Evolutionary conservation across 345 rosid species (phyloP).

Genomic region (Salix arbutifolia): DNA sequence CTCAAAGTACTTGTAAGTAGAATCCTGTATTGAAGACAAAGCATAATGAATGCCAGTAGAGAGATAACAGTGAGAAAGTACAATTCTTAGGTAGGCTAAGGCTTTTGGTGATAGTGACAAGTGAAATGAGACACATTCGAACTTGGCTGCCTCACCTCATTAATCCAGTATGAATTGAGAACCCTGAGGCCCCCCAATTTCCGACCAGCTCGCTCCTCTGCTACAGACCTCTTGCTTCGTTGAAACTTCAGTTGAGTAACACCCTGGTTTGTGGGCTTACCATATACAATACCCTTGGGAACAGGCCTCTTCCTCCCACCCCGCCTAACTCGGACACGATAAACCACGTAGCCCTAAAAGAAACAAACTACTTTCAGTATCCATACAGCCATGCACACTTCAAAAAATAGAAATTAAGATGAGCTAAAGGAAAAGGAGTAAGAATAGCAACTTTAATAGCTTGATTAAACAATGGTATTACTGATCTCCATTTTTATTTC

Average conservation of each 20-base stretch:
- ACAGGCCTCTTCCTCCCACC: slow-evolving; percentile 99
- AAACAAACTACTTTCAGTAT: neutral
- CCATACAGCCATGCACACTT: neutral
- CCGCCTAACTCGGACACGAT: slow-evolving; percentile 81
- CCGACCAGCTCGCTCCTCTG: slow-evolving; percentile 96
- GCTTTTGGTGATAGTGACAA: neutral
- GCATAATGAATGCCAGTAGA: neutral
- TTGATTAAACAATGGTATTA: neutral
- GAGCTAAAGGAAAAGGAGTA: neutral
- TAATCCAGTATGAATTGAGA: slow-evolving; percentile 94
- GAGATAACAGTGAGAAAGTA: neutral
- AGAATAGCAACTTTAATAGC: neutral
- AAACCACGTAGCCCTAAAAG: slow-evolving; percentile 74
- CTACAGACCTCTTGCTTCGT: slow-evolving; percentile 95
- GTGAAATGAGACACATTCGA: neutral
- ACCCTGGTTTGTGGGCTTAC: slow-evolving; percentile 88
- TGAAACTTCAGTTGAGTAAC: slow-evolving; percentile 96
- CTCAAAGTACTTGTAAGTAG: slow-evolving; percentile 93
- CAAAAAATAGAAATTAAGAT: neutral
- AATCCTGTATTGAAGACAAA: slow-evolving; percentile 46
- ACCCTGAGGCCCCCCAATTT: slow-evolving; percentile 89
- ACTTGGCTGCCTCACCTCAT: slow-evolving; percentile 49
- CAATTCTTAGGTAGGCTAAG: neutral
- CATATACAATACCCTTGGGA: slow-evolving; percentile 87
- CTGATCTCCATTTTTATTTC: neutral